Conservation (phyloP, 192 early-diverging fungal genomes). For the Podila epigama region DNA sequence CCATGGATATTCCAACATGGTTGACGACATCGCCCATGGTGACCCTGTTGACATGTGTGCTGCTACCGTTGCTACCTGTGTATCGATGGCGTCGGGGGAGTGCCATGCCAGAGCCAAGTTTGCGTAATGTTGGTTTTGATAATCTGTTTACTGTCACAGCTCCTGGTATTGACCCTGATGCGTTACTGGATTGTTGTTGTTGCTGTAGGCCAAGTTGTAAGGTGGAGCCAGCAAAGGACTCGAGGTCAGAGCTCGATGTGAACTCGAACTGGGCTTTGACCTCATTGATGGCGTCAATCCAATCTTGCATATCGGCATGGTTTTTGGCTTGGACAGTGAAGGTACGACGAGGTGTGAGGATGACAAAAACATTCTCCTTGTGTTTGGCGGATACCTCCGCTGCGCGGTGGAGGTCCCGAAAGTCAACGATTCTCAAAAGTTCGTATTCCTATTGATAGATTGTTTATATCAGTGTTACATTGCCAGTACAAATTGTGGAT, state of each 20-base stretch:
- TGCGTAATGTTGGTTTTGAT: not conserved
- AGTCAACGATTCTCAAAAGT: conserved; percentile 74
- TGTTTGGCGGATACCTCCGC: conserved; percentile 75
- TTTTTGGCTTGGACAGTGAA: conserved; percentile 73
- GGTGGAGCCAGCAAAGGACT: conserved; percentile 26
- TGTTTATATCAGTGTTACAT: no score
- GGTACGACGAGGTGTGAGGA: conserved; percentile 76
- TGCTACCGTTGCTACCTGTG: not conserved
- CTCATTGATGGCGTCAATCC: conserved; percentile 60
- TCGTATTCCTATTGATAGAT: conserved; percentile 78
- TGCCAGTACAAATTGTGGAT: no score
- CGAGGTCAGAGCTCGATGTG: conserved; percentile 41
- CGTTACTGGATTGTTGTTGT: not conserved
- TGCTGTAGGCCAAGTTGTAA: conserved; percentile 5
- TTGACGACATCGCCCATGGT: no score
- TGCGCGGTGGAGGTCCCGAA: conserved; percentile 73
- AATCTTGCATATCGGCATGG: conserved; percentile 68
- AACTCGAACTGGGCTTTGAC: conserved; percentile 41
- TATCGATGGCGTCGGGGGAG: not conserved
- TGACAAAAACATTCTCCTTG: conserved; percentile 73
- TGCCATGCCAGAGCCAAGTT: not conserved
- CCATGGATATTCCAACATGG: no score
- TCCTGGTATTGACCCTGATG: conserved; percentile 2
- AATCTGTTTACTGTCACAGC: not conserved
- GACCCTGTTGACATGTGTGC: conserved; percentile 1